Percentiles rank a stretch among this genome's conserved stretches.
phyloP scores from a whole-genome alignment of 2,329 filamentous ascomycete species.

The Stachybotrys echinatus region DNA sequence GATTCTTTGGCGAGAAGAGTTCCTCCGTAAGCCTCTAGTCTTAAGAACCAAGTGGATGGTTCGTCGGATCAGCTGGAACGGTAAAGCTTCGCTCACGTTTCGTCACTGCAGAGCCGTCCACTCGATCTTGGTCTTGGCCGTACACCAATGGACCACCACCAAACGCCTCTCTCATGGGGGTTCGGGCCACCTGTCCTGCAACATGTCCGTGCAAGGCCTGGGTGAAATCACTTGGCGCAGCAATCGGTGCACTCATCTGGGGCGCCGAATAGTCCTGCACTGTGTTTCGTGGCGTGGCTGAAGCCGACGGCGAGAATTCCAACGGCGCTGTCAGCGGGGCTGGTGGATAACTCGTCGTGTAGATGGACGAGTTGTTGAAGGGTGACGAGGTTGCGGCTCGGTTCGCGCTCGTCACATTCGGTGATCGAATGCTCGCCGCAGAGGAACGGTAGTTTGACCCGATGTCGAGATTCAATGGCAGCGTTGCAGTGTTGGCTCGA shows the following conservation, averaged over 20 bases:
- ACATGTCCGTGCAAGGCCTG: conserved; percentile 40
- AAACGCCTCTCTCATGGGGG: conserved; percentile 41
- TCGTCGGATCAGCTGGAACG: conserved; percentile 1
- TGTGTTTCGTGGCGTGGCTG: conserved; percentile 19
- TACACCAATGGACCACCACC: conserved; percentile 24
- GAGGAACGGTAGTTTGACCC: conserved; percentile 38
- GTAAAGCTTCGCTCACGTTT: conserved; percentile 34
- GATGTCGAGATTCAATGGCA: conserved; percentile 40
- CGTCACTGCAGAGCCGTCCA: conserved; percentile 8
- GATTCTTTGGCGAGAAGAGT: too few species aligned
- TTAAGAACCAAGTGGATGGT: neutral
- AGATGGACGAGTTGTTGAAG: conserved; percentile 36
- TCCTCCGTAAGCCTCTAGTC: neutral
- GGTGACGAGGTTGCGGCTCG: conserved; percentile 27
- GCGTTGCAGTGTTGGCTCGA: conserved; percentile 42
- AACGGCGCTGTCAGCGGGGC: conserved; percentile 49
- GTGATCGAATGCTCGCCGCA: conserved; percentile 7
- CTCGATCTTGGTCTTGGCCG: conserved; percentile 6
- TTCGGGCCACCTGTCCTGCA: conserved; percentile 28
- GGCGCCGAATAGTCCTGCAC: conserved; percentile 45
- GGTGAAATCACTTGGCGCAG: conserved; percentile 46
- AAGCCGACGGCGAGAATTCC: conserved; percentile 35
- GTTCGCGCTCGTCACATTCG: conserved; percentile 5
- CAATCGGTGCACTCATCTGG: conserved; percentile 50
- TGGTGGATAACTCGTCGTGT: conserved; percentile 46